Evolutionary conservation across 768 basidiomycete genomes (phyloP).

Genomic region (Tricholoma saponaceum): DNA sequence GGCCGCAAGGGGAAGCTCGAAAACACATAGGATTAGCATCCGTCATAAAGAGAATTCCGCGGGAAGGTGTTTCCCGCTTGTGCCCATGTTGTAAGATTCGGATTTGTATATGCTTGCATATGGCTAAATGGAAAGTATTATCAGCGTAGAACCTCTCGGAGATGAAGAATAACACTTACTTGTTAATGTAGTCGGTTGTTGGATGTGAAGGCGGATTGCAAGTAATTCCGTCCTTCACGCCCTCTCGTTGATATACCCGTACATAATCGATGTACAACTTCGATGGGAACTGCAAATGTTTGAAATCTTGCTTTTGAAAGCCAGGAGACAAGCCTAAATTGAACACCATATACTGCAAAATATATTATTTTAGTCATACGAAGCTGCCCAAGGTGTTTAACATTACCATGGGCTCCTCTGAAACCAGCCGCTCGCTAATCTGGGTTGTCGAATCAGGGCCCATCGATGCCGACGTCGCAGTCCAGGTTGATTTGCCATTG

Average conservation of each 20-base stretch:
- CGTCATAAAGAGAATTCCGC: conserved; percentile 49
- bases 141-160: background rate
- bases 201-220: conserved; percentile 80
- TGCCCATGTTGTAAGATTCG: conserved; percentile 85
- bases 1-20: conserved; percentile 3
- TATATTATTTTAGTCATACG: conserved; percentile 3
- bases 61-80: conserved; percentile 76
- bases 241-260: conserved; percentile 79
- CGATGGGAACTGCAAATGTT: conserved; percentile 71
- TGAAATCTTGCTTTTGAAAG: conserved; percentile 73
- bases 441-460: conserved; percentile 56
- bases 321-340: conserved; percentile 79
- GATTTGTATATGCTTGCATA: conserved; percentile 59
- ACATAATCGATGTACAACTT: conserved; percentile 89
- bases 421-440: conserved; percentile 66
- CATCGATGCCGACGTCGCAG: conserved; percentile 57
- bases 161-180: conserved; percentile 31
- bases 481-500: conserved; percentile 68
- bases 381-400: conserved; percentile 10
- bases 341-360: conserved; percentile 68
- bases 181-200: conserved; percentile 74
- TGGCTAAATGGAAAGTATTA: conserved; percentile 27
- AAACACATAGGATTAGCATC: conserved; percentile 27
- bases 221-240: conserved; percentile 60
- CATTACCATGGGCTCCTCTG: conserved; percentile 92